Base-by-base conservation (phyloP, 176 grass and related monocot genomes). In the Metroxylon sagu region DNA sequence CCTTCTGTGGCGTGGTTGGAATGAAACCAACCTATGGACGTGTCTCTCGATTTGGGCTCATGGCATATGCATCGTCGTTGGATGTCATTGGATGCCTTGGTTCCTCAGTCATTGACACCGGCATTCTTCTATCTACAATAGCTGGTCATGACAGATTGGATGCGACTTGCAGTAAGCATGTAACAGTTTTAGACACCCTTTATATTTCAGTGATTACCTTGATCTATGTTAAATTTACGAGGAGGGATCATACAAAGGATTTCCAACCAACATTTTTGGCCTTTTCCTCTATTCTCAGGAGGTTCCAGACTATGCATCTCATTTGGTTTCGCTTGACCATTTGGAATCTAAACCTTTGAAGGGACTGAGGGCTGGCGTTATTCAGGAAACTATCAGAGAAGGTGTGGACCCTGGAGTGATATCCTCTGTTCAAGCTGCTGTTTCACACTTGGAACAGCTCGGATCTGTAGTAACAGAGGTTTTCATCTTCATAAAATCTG, bases 1-100 rank as follows among this genome's bases (percentile, higher is more conserved):
- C 92, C 12, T 96, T 96, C 49, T 96, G 92, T 35, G 92, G 92
- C 12, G 83, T 96, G 18, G 86, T 96, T 16, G 92, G 92, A 26
- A 28, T 96, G 52, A 96, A 96, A 68, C 92, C 92, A 8, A 96
- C 92, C 15, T 96, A 96, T 84, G 92, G 92, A 6, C 86, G 83
- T 35, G 80, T 96, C 30, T 96, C 92, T 61, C 83, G 92, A 56
- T 96, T 80, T 19, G 92, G 92, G 62, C 86, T 96, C 27, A 90
- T 96, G 92, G 80, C 92, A 35, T 96, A 90, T 72, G 92, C 92
- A 31, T 96, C 92, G 30, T 96, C 92, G 4, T 59, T 96, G 29
- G 92, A 90, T 75, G 92, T 90, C 18, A 81, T 96, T 59, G 92
- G 92, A 48, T 80, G 87, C 61, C 80, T 90, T 77, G 80, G 92